Evolutionary conservation across 2,329 filamentous ascomycete genomes (phyloP).

Genomic region (Aschersonia sp.): DNA sequence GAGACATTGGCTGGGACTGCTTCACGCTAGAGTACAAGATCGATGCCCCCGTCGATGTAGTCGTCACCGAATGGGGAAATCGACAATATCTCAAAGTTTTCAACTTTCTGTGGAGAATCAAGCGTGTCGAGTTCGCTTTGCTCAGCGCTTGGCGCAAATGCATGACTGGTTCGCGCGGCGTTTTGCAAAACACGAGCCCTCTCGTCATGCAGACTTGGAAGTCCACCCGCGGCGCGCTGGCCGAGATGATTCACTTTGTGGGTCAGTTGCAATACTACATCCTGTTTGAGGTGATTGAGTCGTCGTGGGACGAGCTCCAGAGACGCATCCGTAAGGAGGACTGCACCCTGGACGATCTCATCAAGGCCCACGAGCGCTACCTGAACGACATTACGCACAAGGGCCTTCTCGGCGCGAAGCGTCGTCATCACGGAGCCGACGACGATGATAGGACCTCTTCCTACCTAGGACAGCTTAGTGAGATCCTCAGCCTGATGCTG

Average conservation of each 20-base stretch:
- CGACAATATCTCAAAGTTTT: constrained; percentile 98
- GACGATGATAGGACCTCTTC: constrained; percentile 53
- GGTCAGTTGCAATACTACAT: constrained; percentile 98
- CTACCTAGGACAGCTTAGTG: constrained; percentile 83
- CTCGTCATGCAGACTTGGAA: constrained; percentile 76
- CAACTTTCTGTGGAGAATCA: constrained; percentile 97
- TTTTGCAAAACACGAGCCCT: constrained; percentile 59
- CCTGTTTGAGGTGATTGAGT: constrained; percentile 94
- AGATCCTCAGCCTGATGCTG: constrained; percentile 88
- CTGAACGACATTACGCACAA: constrained; percentile 93
- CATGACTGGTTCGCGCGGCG: constrained; percentile 90
- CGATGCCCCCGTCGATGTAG: constrained; percentile 88
- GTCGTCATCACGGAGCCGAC: constrained; percentile 26
- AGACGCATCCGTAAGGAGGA: constrained; percentile 68
- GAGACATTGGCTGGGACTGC: constrained; percentile 97
- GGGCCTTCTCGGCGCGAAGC: constrained; percentile 68
- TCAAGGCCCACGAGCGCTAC: constrained; percentile 80
- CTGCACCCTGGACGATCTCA: constrained; percentile 88
- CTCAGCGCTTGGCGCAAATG: constrained; percentile 85
- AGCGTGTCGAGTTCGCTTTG: constrained; percentile 90
- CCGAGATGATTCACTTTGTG: constrained; percentile 98
- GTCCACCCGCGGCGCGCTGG: constrained; percentile 69
- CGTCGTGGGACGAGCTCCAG: constrained; percentile 85
- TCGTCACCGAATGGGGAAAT: constrained; percentile 90
- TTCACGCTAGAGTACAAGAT: constrained; percentile 99